Evolutionary conservation across 139 green algal genomes (phyloP), one percentile per base, ranked within the genome.

Genomic region (Marvania coccoides): DNA sequence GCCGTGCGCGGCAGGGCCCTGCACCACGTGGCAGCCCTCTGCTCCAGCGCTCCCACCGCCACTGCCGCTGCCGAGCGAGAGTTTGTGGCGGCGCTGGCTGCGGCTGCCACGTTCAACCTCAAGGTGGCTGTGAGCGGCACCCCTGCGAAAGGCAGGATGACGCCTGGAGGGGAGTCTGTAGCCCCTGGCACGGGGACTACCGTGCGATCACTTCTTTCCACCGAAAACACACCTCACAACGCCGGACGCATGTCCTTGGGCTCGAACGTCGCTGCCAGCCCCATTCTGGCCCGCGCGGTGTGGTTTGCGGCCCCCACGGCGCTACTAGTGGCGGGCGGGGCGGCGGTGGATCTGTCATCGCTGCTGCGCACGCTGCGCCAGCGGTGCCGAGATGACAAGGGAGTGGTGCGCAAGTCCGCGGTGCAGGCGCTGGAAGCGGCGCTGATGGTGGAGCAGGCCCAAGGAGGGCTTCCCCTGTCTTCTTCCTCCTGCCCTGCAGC

Each of bases 301-400:
- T 19, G 23, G 23, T 65, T 65, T 28, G 34, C 58, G 6, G 15
- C 63, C 55, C 56, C 64, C 9, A 6, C 56, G 15, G 58, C 71
- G 0, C 19, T 7, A 26, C 65, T 65, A 35, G 47, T 38, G 24
- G 61, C 12, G 23, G 42, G 54, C 5, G 31, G 47, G 2, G 63
- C 47, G 19, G 42, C 42, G 19, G 42, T 19, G 71, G 81, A 89
- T 62, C 57, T 87, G 23, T 36, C 37, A 4, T 55, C 70, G 28
- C 53, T 90, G 28, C 54, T 79, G 34, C 30, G 47, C 4, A 65
- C 86, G 54, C 76, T 77, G 33, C 65, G 76, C 61, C 47, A 65
- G 2, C 81, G 87, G 19, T 77, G 69, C 58, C 57, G 62, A 5
- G 87, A 94, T 60, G 76, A 83, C 42, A 90, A 90, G 70, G 83